phyloP scores from a whole-genome alignment of 257 asterid genomes.

The Asclepias syriaca region DNA sequence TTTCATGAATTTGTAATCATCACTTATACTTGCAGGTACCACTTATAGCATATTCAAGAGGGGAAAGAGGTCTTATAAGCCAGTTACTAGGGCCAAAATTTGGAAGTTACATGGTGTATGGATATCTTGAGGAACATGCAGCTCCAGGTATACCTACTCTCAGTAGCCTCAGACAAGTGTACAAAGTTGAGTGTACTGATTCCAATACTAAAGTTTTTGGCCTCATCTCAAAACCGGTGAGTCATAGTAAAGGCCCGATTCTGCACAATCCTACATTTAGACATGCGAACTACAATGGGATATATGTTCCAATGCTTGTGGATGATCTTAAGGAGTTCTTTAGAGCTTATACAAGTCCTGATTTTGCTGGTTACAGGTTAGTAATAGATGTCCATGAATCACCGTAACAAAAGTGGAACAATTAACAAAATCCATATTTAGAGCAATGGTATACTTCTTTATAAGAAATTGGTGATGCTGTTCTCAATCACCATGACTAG shows the following conservation, averaged over 20 bases:
- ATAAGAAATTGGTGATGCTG: neutral
- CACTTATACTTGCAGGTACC: slow-evolving; percentile 39
- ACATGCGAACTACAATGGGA: slow-evolving; percentile 46
- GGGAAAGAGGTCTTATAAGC: slow-evolving; percentile 62
- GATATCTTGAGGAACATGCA: slow-evolving; percentile 40
- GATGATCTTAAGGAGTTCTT: slow-evolving; percentile 64
- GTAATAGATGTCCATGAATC: slow-evolving; percentile 3
- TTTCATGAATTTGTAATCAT: neutral
- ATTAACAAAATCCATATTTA: neutral
- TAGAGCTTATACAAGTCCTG: slow-evolving; percentile 40
- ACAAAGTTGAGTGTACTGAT: slow-evolving; percentile 39
- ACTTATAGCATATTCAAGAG: slow-evolving; percentile 46
- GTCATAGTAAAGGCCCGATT: slow-evolving; percentile 69
- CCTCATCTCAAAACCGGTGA: slow-evolving; percentile 60
- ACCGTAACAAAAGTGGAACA: neutral
- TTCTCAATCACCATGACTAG: neutral
- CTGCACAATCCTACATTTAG: slow-evolving; percentile 63
- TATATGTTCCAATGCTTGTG: slow-evolving; percentile 64
- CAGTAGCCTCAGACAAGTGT: slow-evolving; percentile 38
- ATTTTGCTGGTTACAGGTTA: slow-evolving; percentile 59
- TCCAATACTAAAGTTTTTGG: slow-evolving; percentile 48
- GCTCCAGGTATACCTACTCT: slow-evolving; percentile 53
- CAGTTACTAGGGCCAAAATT: slow-evolving; percentile 53
- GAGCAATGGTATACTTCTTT: neutral
- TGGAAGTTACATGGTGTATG: slow-evolving; percentile 50